Percentiles rank a stretch among this genome's conserved stretches.
Evolutionary conservation across 2,329 filamentous ascomycete species (phyloP).

Genomic region (Nigrograna mackinnonii): DNA sequence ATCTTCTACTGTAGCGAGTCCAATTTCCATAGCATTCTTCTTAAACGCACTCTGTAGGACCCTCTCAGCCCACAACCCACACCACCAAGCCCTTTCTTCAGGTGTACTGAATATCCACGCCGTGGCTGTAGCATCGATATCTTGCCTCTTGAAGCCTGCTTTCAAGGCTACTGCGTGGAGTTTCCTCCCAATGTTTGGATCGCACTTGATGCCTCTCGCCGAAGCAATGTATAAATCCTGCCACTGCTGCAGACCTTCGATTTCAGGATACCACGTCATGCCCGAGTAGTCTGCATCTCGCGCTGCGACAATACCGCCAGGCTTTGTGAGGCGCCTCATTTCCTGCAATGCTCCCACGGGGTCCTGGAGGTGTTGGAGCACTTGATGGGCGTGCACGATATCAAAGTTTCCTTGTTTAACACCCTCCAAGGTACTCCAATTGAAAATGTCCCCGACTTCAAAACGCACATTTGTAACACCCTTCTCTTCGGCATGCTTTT

Average conservation of each 20-base stretch:
- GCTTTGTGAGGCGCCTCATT: constrained; percentile 58
- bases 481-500: constrained; percentile 36
- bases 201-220: constrained; percentile 31
- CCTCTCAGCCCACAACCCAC: constrained; percentile 43
- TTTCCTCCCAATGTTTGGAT: constrained; percentile 39
- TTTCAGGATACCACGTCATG: constrained; percentile 44
- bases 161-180: constrained; percentile 42
- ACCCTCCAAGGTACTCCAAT: constrained; percentile 48
- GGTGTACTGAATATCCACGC: constrained; percentile 47
- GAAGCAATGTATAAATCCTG: constrained; percentile 36
- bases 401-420: constrained; percentile 52
- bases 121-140: constrained; percentile 44
- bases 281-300: constrained; percentile 40
- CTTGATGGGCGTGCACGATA: constrained; percentile 62
- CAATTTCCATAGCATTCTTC: constrained; percentile 39
- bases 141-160: constrained; percentile 41
- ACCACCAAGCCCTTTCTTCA: constrained; percentile 45
- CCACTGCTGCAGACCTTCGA: constrained; percentile 37
- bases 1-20: constrained; percentile 41
- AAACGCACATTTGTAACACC: constrained; percentile 46
- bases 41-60: constrained; percentile 39
- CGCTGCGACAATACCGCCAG: constrained; percentile 56
- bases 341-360: constrained; percentile 55
- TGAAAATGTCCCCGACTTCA: constrained; percentile 45
- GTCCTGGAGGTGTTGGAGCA: constrained; percentile 59